A percentile compares a stretch with the other conserved stretches of the same genome.
phyloP scores from a whole-genome alignment of 306 rosid genomes.

The Pterocarpus macrocarpus region DNA sequence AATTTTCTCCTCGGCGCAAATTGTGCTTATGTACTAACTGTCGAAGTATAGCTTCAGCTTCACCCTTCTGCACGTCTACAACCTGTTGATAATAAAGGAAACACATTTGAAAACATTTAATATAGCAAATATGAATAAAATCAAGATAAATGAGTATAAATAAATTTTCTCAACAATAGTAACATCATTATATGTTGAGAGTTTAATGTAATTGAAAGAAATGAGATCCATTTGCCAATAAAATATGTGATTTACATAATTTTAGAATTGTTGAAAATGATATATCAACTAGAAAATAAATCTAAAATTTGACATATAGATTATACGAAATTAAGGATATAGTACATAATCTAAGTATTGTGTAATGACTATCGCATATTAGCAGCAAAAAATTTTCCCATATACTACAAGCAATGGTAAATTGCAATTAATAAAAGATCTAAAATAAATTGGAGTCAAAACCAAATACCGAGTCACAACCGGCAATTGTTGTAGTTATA shows the following conservation, averaged over 20 bases:
- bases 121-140: not conserved
- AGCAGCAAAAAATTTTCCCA: not conserved
- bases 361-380: not conserved
- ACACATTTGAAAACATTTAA: not conserved
- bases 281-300: not conserved
- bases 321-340: not conserved
- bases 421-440: not conserved
- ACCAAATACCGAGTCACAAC: not conserved
- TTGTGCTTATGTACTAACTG: not conserved
- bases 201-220: not conserved
- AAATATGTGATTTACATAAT: no score
- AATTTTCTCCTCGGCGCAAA: not conserved
- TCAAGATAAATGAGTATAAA: not conserved
- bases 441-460: not conserved
- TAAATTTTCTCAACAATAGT: not conserved
- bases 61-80: constrained; percentile 35
- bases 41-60: constrained; percentile 34
- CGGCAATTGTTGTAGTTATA: not conserved
- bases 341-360: not conserved
- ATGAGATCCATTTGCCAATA: no score
- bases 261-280: not conserved
- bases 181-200: constrained; percentile 5
- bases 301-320: not conserved
- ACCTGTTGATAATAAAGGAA: constrained; percentile 4
- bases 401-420: not conserved